Evolutionary conservation across 2,329 filamentous ascomycete genomes (phyloP), one percentile per base, ranked within the genome.

Genomic region (Ceratocystis cubensis): DNA sequence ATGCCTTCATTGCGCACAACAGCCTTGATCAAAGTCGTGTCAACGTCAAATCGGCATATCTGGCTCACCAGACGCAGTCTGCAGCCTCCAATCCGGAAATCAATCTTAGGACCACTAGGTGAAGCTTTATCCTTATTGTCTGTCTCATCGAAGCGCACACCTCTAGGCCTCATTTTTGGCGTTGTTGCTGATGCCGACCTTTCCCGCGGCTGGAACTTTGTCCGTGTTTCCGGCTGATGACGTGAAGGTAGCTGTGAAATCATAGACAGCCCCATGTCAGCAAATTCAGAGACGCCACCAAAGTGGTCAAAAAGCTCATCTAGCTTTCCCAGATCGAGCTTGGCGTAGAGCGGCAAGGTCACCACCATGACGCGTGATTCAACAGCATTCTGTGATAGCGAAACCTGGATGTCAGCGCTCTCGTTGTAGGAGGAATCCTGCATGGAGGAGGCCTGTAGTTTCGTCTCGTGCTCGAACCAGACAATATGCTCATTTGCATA

Each of bases 301-400:
- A 96, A 92, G 81, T 89, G 91, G 66, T 85, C 84, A 68, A 97
- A 85, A 0, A 89, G 89, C 71, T 96, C 91, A 71, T 97, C 94
- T 25, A 97, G 77, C 66, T 84, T 83, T 69, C 88, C 86, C 17
- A 96, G 77, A 72, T 97, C 89, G 50, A 97, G 76, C 66, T 86
- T 83, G 8, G 96, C 74, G 67, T 87, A 84, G 1, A 96, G 75
- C 5, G 92, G 91, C 8, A 95, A 79, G 0, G 91, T 95, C 64
- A 85, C 83, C 15, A 96, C 74, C 41, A 88, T 84, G 17, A 88
- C 81, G 66, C 78, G 78, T 15, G 76, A 80, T 4, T 74, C 75
- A 1, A 78, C 76, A 0, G 75, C 69, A 1, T 78, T 75, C 70
- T 81, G 79, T 0, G 76, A 72, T 30, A 85, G 74, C 67, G 80